Evolutionary conservation across 257 asterid genomes (phyloP).

Genomic region (Gynochthodes officinalis): DNA sequence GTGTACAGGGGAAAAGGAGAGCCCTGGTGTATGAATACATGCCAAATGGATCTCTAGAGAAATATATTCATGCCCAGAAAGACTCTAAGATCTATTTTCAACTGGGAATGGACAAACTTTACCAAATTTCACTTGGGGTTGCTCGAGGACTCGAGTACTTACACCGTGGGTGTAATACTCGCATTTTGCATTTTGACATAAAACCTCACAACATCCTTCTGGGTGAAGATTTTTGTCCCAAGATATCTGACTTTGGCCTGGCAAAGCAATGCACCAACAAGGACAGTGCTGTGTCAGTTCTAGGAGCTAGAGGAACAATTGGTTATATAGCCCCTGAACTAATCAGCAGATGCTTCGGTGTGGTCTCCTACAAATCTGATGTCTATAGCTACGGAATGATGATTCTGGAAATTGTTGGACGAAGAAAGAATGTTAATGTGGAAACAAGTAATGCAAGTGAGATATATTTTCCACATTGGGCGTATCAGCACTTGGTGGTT

Average conservation of each 20-base stretch:
- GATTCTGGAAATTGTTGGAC: slow-evolving; percentile 40
- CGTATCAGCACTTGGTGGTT: slow-evolving; percentile 21
- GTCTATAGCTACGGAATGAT: slow-evolving; percentile 41
- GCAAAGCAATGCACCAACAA: slow-evolving; percentile 19
- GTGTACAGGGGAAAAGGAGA: slow-evolving; percentile 27
- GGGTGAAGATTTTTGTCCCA: slow-evolving; percentile 24
- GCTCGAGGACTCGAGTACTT: too few species aligned
- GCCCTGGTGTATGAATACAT: slow-evolving; percentile 32
- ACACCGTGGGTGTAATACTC: too few species aligned
- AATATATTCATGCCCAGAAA: slow-evolving; percentile 3
- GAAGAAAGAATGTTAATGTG: slow-evolving; percentile 20
- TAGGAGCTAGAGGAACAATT: slow-evolving; percentile 26
- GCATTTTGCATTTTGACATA: too few species aligned
- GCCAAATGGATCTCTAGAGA: slow-evolving; percentile 34
- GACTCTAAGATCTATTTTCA: background rate
- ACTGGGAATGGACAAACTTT: slow-evolving; percentile 19
- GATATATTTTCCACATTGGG: slow-evolving; percentile 36
- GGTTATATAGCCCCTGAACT: slow-evolving; percentile 42
- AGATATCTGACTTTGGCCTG: slow-evolving; percentile 34
- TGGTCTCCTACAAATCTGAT: slow-evolving; percentile 36
- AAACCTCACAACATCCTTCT: slow-evolving; percentile 41
- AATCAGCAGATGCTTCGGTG: slow-evolving; percentile 23
- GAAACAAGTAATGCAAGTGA: slow-evolving; percentile 13
- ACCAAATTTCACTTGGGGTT: slow-evolving; percentile 23
- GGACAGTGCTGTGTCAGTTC: slow-evolving; percentile 17